These are phyloP conservation scores for Fusarium ramigenum DNA, from an alignment of 2,329 filamentous ascomycete genomes.

Conservation along the genomic window DNA sequence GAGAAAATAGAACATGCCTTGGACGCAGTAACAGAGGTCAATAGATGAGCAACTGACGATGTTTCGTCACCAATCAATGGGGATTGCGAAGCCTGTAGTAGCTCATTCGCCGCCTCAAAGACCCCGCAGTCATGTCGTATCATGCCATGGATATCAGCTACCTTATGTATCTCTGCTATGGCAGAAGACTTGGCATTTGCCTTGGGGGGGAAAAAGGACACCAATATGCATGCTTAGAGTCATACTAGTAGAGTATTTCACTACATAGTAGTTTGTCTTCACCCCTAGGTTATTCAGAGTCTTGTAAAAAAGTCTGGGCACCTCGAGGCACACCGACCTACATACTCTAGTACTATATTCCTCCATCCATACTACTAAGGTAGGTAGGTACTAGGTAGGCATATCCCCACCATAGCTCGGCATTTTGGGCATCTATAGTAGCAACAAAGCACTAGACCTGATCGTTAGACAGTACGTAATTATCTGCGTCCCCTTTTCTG, in stretches of 20 bases:
- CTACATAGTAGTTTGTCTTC: not conserved
- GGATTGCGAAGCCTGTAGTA: not conserved
- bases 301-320: not conserved
- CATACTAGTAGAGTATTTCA: not conserved
- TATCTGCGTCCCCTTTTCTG: not conserved
- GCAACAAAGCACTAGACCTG: not conserved
- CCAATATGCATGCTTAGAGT: not conserved
- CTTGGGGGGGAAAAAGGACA: not conserved
- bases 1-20: not conserved
- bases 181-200: not conserved
- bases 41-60: not conserved
- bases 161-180: not conserved
- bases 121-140: conserved; percentile 28
- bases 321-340: not conserved
- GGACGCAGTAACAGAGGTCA: not conserved
- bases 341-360: not conserved
- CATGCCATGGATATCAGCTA: not conserved
- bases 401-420: conserved; percentile 16
- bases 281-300: not conserved
- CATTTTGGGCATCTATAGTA: not conserved
- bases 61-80: conserved; percentile 3
- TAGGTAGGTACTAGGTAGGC: not conserved
- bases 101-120: conserved; percentile 14
- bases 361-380: not conserved
- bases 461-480: not conserved